Conservation (phyloP, 2,329 filamentous ascomycete genomes). For the Trichothecium roseum region DNA sequence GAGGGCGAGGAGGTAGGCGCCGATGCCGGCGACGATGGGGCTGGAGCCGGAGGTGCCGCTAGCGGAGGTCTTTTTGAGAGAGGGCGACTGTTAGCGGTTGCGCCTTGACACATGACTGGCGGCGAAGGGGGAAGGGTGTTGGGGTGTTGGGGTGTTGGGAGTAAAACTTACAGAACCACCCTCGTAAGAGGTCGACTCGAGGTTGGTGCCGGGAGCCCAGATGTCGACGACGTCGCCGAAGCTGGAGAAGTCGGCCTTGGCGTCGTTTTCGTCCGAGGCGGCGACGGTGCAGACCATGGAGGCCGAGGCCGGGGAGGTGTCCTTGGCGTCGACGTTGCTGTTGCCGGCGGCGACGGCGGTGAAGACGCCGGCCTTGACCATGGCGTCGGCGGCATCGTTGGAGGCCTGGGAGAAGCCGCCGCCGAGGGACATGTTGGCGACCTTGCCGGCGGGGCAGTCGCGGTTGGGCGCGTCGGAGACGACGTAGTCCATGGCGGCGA, state of each 20-base stretch:
- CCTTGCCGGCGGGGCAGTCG: slow-evolving; percentile 15
- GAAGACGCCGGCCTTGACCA: slow-evolving; percentile 24
- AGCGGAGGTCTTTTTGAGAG: slow-evolving; percentile 39
- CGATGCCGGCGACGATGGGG: slow-evolving; percentile 79
- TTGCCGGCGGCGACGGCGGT: slow-evolving; percentile 33
- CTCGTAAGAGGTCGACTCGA: slow-evolving; percentile 22
- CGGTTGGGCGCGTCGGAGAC: slow-evolving; percentile 15
- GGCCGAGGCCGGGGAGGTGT: slow-evolving; percentile 30
- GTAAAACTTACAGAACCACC: slow-evolving; percentile 2
- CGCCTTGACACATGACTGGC: neutral
- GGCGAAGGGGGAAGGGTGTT: neutral
- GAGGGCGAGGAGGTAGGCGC: slow-evolving; percentile 62
- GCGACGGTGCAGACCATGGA: slow-evolving; percentile 34
- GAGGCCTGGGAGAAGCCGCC: slow-evolving; percentile 17
- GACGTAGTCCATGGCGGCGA: slow-evolving; percentile 26
- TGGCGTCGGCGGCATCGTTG: slow-evolving; percentile 26
- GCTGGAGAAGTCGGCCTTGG: slow-evolving; percentile 32
- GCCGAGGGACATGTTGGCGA: slow-evolving; percentile 35
- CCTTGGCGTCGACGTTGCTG: slow-evolving; percentile 23
- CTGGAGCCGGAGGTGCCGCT: slow-evolving; percentile 94
- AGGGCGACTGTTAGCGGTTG: too few species aligned
- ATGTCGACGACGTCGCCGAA: slow-evolving; percentile 26
- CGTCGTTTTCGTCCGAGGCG: slow-evolving; percentile 23
- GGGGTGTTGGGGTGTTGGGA: neutral
- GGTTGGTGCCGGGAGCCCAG: slow-evolving; percentile 25